Conservation (phyloP, 768 basidiomycete genomes). For the Tricholoma sp. region DNA sequence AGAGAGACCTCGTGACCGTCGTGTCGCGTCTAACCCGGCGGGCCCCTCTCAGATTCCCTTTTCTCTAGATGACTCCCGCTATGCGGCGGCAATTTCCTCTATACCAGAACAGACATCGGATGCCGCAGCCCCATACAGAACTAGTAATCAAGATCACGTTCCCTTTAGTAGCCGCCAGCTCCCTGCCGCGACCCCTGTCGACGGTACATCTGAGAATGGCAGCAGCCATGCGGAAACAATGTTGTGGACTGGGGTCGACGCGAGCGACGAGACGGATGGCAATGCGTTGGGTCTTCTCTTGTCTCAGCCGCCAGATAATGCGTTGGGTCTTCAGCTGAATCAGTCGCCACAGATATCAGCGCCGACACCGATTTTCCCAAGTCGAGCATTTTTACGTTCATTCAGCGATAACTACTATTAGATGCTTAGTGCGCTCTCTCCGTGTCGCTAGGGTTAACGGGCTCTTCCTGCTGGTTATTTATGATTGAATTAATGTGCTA, state of each 20-base stretch:
- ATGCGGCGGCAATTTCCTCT: not conserved
- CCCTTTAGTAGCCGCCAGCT: not conserved
- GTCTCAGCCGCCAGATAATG: conserved; percentile 1
- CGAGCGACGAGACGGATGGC: not conserved
- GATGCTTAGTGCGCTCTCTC: not conserved
- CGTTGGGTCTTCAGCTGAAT: not conserved
- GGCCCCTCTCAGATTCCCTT: not conserved
- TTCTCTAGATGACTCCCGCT: not conserved
- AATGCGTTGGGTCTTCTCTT: conserved; percentile 4
- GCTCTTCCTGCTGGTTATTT: not conserved
- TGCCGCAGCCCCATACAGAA: not conserved
- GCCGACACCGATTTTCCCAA: not conserved
- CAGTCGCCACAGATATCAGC: conserved; percentile 1
- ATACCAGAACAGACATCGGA: not conserved
- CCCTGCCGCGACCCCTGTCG: not conserved
- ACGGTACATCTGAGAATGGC: not conserved
- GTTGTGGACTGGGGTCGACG: not conserved
- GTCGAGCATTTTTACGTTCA: conserved; percentile 1
- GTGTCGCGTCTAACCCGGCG: not conserved
- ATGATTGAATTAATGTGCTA: not conserved
- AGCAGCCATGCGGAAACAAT: not conserved
- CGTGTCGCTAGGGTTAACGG: not conserved
- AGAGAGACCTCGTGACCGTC: conserved; percentile 1
- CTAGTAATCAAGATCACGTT: not conserved
- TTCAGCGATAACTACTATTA: not conserved